These are phyloP conservation scores for Jimgerdemannia flammicorona DNA, from an alignment of 192 early-diverging fungal genomes.

Conservation along the genomic window DNA sequence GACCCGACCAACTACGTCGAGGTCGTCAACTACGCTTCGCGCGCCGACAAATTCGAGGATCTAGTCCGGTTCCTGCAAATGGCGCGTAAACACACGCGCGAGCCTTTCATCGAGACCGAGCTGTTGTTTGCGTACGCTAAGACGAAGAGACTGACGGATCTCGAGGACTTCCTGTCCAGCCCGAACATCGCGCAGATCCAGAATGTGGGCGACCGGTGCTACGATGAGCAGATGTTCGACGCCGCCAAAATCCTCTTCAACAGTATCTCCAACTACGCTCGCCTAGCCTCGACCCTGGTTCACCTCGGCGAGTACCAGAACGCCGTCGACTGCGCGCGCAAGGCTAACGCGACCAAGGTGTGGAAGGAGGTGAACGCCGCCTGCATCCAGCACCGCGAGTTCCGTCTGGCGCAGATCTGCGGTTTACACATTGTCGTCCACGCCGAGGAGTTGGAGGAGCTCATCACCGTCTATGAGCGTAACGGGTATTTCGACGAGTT, in stretches of 20 bases:
- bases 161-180: slow-evolving; percentile 89
- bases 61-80: slow-evolving; percentile 92
- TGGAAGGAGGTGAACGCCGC: slow-evolving; percentile 99
- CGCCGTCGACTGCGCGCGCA: slow-evolving; percentile 97
- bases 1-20: slow-evolving; percentile 87
- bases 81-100: slow-evolving; percentile 94
- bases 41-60: slow-evolving; percentile 91
- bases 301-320: slow-evolving; percentile 92
- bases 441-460: slow-evolving; percentile 92
- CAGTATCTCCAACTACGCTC: slow-evolving; percentile 96
- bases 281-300: slow-evolving; percentile 94
- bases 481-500: slow-evolving; percentile 91
- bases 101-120: slow-evolving; percentile 95
- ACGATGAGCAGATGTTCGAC: slow-evolving; percentile 85
- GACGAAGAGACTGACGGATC: slow-evolving; percentile 83
- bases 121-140: slow-evolving; percentile 95
- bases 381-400: slow-evolving; percentile 93
- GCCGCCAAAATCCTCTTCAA: slow-evolving; percentile 94
- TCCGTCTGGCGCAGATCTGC: slow-evolving; percentile 97
- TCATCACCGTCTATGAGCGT: slow-evolving; percentile 85
- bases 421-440: slow-evolving; percentile 95
- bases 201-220: slow-evolving; percentile 93
- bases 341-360: slow-evolving; percentile 97
- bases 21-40: slow-evolving; percentile 77
- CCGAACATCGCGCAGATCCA: slow-evolving; percentile 97